Evolutionary conservation across 2,329 filamentous ascomycete species (phyloP), one percentile per base, ranked within the genome.

Genomic region (Eutypella sp.): DNA sequence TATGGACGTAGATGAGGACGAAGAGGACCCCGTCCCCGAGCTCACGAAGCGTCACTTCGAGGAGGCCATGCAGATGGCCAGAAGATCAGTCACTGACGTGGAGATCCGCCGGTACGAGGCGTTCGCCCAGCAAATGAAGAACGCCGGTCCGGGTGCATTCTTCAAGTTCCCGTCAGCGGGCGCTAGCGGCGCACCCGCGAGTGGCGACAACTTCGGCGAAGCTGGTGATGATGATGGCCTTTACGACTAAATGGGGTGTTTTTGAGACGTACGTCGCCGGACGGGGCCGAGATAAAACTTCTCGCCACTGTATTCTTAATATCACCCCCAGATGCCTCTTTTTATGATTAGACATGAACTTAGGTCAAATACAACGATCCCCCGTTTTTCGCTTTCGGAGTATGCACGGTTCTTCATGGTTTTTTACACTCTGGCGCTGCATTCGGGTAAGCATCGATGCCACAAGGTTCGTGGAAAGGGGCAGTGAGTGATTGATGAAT

Each of bases 121-220:
- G 4, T 99, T 99, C 62, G 88, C 92, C 34, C 92, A 97, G 75
- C 92, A 92, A 68, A 95, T 99, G 90, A 99, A 99, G 87, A 96
- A 95, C 67, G 84, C 89, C 49, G 91, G 90, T 42, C 91, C 91
- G 33, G 92, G 91, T 62, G 90, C 89, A 59, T 96, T 93, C 81
- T 99, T 99, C 87, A 91, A 95, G 71, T 99, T 99, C 84, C 92
- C 87, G 25, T 75, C 78, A 50, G 87, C 79, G 58, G 87, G 82
- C 18, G 75, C 88, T 78, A 78, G 86, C 76, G 82, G 79, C 72
- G 68, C 86, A 79, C 76, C 81, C 67, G 61, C 71, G 60, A 67
- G 74, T 69, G 57, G 79, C 71, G 66, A 78, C 56, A 75, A 78
- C 41, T 91, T 93, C 59, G 91, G 90, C 54, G 86, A 91, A 61